phyloP scores from a whole-genome alignment of 139 green algal genomes.

The Pedinophyceae sp. region DNA sequence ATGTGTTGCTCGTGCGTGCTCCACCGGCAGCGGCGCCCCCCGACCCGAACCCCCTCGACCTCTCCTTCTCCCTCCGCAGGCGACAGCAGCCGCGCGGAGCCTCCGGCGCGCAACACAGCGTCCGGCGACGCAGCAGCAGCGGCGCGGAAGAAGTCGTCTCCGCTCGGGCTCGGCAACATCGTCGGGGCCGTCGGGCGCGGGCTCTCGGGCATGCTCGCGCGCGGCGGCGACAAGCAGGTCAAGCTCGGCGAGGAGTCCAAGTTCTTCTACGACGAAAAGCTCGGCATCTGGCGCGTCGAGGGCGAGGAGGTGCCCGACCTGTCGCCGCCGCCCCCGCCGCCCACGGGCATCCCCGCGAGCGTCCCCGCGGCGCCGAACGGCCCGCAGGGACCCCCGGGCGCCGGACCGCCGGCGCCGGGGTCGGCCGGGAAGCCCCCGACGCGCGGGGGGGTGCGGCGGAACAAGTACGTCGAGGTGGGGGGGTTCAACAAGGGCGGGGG shows the following conservation, averaged over 20 bases:
- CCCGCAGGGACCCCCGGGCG: too few species aligned
- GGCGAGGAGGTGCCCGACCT: constrained; percentile 11
- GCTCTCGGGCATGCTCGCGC: not conserved
- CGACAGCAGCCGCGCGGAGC: not conserved
- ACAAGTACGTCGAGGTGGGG: too few species aligned
- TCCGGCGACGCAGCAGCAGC: too few species aligned
- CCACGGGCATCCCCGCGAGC: constrained; percentile 3
- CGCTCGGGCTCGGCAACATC: not conserved
- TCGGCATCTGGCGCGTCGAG: constrained; percentile 37
- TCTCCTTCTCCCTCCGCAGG: not conserved
- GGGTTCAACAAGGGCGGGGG: too few species aligned
- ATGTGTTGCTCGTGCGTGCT: too few species aligned
- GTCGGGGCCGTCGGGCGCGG: not conserved
- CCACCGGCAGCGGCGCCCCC: too few species aligned
- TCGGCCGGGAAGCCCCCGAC: too few species aligned
- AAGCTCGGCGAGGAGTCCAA: constrained; percentile 35
- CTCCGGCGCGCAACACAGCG: not conserved
- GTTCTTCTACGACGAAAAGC: constrained; percentile 52
- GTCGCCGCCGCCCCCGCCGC: constrained; percentile 15
- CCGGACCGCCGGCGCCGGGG: too few species aligned
- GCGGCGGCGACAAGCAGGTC: constrained; percentile 6
- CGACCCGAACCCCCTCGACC: not conserved
- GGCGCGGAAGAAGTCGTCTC: not conserved
- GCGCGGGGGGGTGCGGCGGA: too few species aligned
- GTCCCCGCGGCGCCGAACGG: too few species aligned